Evolutionary conservation across 2,329 filamentous ascomycete genomes (phyloP), one percentile per base, ranked within the genome.

Genomic region (Fusarium sp.): DNA sequence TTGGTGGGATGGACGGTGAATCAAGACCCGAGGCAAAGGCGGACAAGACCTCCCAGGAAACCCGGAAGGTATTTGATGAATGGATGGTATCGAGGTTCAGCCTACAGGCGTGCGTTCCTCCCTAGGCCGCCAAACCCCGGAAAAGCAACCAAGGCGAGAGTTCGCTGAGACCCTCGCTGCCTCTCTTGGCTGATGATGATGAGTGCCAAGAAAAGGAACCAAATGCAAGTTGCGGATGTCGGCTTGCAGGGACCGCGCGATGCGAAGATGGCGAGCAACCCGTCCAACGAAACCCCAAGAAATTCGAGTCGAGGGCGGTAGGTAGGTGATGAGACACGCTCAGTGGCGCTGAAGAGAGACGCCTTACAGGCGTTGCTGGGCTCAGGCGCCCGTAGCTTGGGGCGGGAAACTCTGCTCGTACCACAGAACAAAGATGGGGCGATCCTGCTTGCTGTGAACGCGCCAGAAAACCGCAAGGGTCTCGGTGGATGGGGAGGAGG

Each of bases 351-450:
- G 66, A 45, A 62, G 37, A 74, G 64, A 67, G 65, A 75, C 71
- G 71, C 75, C 75, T 54, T 74, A 59, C 58, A 62, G 72, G 73
- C 67, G 73, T 59, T 69, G 58, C 76, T 74, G 71, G 75, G 76
- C 76, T 76, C 73, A 62, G 73, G 64, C 62, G 71, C 71, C 67
- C 64, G 68, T 72, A 58, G 64, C 65, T 64, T 37, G 56, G 20
- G 64, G 50, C 27, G 50, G 42, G 56, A 42, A 52, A 24, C 62
- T 58, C 54, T 67, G 73, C 63, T 66, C 64, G 67, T 73, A 65
- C 73, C 67, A 70, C 67, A 54, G 52, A 56, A 59, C 70, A 61
- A 68, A 66, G 59, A 71, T 64, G 42, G 65, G 52, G 58, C 73
- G 63, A 67, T 72, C 62, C 62, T 63, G 54, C 59, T 68, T 72